A percentile compares a stretch with the other conserved stretches of the same genome.
phyloP scores from a whole-genome alignment of 2,329 filamentous ascomycete species.

The Epichloe aotearoae region DNA sequence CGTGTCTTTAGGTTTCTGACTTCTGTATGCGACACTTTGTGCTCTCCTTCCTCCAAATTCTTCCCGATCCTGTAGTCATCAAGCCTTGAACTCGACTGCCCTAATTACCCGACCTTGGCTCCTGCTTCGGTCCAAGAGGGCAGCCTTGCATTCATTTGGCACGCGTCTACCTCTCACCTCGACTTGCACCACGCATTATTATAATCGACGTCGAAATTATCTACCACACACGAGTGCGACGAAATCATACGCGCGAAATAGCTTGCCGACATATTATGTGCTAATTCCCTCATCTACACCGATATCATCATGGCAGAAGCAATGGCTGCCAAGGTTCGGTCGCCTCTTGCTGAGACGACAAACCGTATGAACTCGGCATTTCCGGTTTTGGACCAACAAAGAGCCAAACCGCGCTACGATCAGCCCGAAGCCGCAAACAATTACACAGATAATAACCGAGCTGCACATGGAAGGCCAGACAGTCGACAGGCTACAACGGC shows the following conservation, averaged over 20 bases:
- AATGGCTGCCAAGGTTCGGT: slow-evolving; percentile 18
- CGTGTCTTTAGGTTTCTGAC: background rate
- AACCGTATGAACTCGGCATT: slow-evolving; percentile 32
- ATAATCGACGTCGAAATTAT: background rate
- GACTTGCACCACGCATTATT: background rate
- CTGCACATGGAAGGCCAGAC: slow-evolving; percentile 1
- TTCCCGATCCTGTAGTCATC: background rate
- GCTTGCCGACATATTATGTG: slow-evolving; percentile 19
- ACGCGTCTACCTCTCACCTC: slow-evolving; percentile 1
- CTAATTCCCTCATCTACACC: slow-evolving; percentile 15
- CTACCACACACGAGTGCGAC: slow-evolving; percentile 4
- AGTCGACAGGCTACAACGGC: background rate
- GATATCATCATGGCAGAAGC: slow-evolving; percentile 18
- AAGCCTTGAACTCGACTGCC: background rate
- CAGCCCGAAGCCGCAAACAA: slow-evolving; percentile 9
- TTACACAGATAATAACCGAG: slow-evolving; percentile 3
- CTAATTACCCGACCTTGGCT: background rate
- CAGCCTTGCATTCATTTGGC: background rate
- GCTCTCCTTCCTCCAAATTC: background rate
- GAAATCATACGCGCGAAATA: slow-evolving; percentile 5
- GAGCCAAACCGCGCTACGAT: slow-evolving; percentile 18
- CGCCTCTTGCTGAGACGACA: slow-evolving; percentile 34
- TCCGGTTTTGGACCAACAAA: slow-evolving; percentile 14
- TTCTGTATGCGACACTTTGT: background rate
- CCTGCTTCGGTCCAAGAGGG: background rate